Base-by-base conservation (phyloP, 257 asterid genomes). In the Ilex asprella region DNA sequence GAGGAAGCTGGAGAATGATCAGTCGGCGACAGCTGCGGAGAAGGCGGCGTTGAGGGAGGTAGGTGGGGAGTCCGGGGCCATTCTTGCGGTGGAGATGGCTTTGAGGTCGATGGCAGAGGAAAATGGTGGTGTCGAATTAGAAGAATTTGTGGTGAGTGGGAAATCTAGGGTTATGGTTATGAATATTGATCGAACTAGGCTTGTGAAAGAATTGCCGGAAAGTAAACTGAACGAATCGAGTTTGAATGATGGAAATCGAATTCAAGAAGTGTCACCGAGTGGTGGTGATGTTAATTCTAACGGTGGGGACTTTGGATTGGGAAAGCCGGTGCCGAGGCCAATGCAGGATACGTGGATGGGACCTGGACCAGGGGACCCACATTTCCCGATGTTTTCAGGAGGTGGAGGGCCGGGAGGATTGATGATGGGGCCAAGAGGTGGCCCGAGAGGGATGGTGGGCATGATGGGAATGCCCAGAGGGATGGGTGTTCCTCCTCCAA, bases 391-490 rank as follows among this genome's bases (percentile, higher is more conserved):
- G 74, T 79, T 75, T 77, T 65, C 62, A 0, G 82, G 78, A 56
- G 30, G 30, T 53, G 57, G 57, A 53, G 57, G 30, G 30, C 57
- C 55, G 16, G 55, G 55, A 21, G 27, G 41, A 7, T 27, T 14
- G 3, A 84, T 82, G 78, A 71, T 82, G 86, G 89, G 95, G 27
- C 81, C 79, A 3, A 83, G 92, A 72, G 86, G 85, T 29, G 86
- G 83, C 10, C 81, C 89, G 2, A 83, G 95, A 79, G 96, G 88
- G 12, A 83, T 85, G 87, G 53, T 59, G 61, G 95, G 92, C 30
- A 82, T 88, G 79, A 80, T 87, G 29, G 97, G 97, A 57, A 78
- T 91, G 62, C 98, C 96, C 0, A 83, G 91, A 73, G 98, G 98
- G 14, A 84, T 88, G 5, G 98, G 95, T 3, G 86, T 89, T 56